Evolutionary conservation across 371 early-diverging fungal genomes (phyloP), one percentile per base, ranked within the genome.

Genomic region (Apophysomyces variabilis): DNA sequence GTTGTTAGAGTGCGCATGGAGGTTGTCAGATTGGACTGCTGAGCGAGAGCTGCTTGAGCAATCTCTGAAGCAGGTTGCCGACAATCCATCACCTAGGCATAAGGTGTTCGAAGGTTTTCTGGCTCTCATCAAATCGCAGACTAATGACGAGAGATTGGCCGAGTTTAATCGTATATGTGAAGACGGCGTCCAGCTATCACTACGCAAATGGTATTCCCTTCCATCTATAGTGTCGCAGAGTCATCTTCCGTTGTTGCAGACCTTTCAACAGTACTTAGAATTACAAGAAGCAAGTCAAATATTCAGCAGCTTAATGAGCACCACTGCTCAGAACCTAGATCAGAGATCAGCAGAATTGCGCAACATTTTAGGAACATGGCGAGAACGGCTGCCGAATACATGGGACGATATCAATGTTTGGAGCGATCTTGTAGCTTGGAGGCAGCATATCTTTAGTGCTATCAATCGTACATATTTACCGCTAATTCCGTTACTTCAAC

Each of bases 341-440:
- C 76, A 78, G 61, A 90, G 91, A 67, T 90, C 94, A 5, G 88
- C 88, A 43, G 98, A 99, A 58, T 76, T 99, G 26, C 95, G 97
- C 68, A 90, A 91, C 38, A 87, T 94, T 12, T 74, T 99, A 14
- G 87, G 89, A 60, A 96, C 97, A 1, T 99, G 99, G 99, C 86
- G 99, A 61, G 99, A 99, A 65, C 87, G 99, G 35, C 75, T 99
- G 54, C 99, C 99, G 7, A 98, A 96, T 70, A 83, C 85, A 60
- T 98, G 96, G 94, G 99, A 99, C 66, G 95, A 96, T 72, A 96
- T 99, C 71, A 92, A 93, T 60, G 82, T 98, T 1, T 99, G 99
- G 99, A 95, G 96, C 67, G 96, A 98, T 66, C 75, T 99, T 21
- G 96, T 98, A 4, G 92, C 97, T 1, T 99, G 99, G 99, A 86